Base-by-base conservation (phyloP, 2,329 filamentous ascomycete genomes). In the Cercospora sp. region DNA sequence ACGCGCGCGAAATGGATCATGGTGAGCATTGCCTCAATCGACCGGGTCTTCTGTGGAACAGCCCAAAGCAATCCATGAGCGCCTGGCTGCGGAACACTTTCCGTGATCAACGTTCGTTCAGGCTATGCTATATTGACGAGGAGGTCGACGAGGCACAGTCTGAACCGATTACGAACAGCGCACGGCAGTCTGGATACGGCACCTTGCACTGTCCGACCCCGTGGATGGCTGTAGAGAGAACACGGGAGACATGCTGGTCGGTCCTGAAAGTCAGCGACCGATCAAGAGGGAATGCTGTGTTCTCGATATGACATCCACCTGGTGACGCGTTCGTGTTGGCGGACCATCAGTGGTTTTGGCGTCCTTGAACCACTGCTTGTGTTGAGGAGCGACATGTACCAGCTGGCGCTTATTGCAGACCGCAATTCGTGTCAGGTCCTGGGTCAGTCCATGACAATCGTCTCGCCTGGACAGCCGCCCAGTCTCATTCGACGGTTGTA, bases 1-100 rank as follows among this genome's bases (percentile, higher is more conserved):
- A 70, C 71, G 71, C 71, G 71, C 68, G 71, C 71, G 57, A 71
- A 55, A 53, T 68, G 69, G 68, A 40, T 3, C 36, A n/a, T n/a
- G 16, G 36, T 3, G 36, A 40, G 36, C 36, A n/a, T 40, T 3
- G 36, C 36, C 36, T 3, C 3, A 8, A 3, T 40, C 3, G 36
- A 40, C 16, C 36, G 6, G 36, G 36, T n/a, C 36, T 3, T 40
- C 16, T 8, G 2, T n/a, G 16, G 36, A 40, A 40, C 36, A 8
- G 36, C 16, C 36, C 6, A 40, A 2, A 1, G 3, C 36, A 3
- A 40, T 40, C 36, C 36, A 40, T 40, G 36, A 40, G 36, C 36
- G 36, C 2, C 36, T n/a, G 1, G 16, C 36, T 6, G 3, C 3
- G 2, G 36, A n/a, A n/a, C 13, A 1, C 16, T 40, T 8, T 40